phyloP scores from a whole-genome alignment of 2,329 filamentous ascomycete genomes.

The Scolecobasidium constrictum region DNA sequence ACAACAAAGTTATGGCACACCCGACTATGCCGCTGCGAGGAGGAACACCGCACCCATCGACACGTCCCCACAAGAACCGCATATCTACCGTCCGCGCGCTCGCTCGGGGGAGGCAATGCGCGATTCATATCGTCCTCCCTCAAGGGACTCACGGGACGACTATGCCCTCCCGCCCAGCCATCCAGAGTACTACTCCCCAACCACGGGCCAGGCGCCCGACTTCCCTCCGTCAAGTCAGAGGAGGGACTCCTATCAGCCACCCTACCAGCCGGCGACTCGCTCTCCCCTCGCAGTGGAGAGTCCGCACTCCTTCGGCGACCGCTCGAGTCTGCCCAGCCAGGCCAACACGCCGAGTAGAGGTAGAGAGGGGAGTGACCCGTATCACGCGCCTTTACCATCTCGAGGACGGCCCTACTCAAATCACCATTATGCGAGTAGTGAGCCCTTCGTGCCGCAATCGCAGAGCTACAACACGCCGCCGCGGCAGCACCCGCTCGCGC shows the following conservation, averaged over 20 bases:
- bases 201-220: conserved; percentile 1
- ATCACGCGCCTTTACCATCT: conserved; percentile 1
- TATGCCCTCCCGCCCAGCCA: conserved; percentile 6
- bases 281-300: conserved; percentile 1
- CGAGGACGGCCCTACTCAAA: conserved; percentile 1
- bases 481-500: conserved; percentile 7
- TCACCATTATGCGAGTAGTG: conserved; percentile 2
- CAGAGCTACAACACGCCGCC: conserved; percentile 5
- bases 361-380: conserved; percentile 2
- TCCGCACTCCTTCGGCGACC: neutral
- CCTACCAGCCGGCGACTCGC: neutral
- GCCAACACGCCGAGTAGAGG: conserved; percentile 2
- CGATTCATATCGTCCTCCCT: neutral
- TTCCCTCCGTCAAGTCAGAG: neutral
- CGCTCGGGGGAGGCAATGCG: conserved; percentile 4
- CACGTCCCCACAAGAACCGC: conserved; percentile 1
- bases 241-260: neutral
- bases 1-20: neutral
- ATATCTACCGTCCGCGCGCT: conserved; percentile 8
- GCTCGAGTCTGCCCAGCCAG: neutral
- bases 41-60: conserved; percentile 5
- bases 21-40: neutral
- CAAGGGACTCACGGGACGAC: conserved; percentile 4
- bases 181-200: conserved; percentile 6
- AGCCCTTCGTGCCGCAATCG: conserved; percentile 4